phyloP scores from a whole-genome alignment of 352 stramenopile species.

The Phytopythium chamaehyphon region DNA sequence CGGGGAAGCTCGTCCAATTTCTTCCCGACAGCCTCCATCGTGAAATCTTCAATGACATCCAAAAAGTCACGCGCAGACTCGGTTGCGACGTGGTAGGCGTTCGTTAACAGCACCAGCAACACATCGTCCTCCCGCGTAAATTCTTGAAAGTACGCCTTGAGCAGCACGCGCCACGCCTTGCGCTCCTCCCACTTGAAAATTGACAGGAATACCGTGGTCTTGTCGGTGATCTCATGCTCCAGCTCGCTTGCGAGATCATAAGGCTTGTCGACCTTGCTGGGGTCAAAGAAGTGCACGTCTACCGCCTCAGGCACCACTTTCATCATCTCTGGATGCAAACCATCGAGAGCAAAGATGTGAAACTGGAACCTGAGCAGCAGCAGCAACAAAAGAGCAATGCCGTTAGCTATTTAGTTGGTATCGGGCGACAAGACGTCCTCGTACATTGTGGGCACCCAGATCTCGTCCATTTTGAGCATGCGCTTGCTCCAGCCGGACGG shows the following conservation, averaged over 20 bases:
- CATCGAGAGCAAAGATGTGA: conserved; percentile 62
- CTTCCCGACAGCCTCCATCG: conserved; percentile 36
- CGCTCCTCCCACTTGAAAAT: conserved; percentile 94
- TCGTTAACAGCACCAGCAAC: conserved; percentile 83
- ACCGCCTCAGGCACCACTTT: conserved; percentile 85
- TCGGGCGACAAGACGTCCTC: too few species aligned
- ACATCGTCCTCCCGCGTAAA: conserved; percentile 68
- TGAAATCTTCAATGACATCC: conserved; percentile 52
- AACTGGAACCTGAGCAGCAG: conserved; percentile 53
- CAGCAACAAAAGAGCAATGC: background rate
- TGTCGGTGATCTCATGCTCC: conserved; percentile 21
- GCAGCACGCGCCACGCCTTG: conserved; percentile 88
- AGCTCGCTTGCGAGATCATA: conserved; percentile 49
- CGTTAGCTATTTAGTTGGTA: background rate
- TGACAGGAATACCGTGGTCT: conserved; percentile 84
- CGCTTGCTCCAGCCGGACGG: conserved; percentile 83
- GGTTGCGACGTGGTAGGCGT: conserved; percentile 70
- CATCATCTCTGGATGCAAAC: conserved; percentile 47
- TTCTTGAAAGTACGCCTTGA: conserved; percentile 78
- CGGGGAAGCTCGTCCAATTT: conserved; percentile 41
- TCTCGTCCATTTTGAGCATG: conserved; percentile 92
- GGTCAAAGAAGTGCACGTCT: conserved; percentile 88
- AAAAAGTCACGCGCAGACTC: conserved; percentile 47
- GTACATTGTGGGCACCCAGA: conserved; percentile 88
- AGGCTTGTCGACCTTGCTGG: conserved; percentile 27